A percentile compares a stretch with the other conserved stretches of the same genome.
phyloP scores from a whole-genome alignment of 2,329 filamentous ascomycete genomes.

The Arthrobotrys sinensis region DNA sequence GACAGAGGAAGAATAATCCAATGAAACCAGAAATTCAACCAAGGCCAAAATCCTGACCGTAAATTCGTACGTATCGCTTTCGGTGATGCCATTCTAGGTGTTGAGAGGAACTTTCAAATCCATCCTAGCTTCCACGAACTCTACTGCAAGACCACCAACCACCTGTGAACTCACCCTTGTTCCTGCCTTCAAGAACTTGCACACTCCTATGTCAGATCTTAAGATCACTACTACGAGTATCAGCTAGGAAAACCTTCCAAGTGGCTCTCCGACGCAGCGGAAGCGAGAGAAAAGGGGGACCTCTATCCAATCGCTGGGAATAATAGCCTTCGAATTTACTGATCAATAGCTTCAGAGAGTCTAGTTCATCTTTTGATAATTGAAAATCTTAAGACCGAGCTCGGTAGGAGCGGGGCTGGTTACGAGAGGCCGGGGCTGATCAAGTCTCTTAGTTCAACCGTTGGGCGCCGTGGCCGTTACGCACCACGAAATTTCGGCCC shows the following conservation, averaged over 20 bases:
- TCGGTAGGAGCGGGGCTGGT: slow-evolving; percentile 17
- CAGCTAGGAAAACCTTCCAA: slow-evolving; percentile 17
- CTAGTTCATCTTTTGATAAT: slow-evolving; percentile 16
- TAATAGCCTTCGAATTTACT: neutral
- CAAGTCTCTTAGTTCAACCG: slow-evolving; percentile 17
- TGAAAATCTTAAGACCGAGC: slow-evolving; percentile 38
- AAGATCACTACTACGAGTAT: slow-evolving; percentile 12
- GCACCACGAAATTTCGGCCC: slow-evolving; percentile 22
- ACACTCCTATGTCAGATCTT: neutral
- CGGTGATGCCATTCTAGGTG: slow-evolving; percentile 20
- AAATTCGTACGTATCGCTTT: slow-evolving; percentile 2
- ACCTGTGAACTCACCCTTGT: slow-evolving; percentile 19
- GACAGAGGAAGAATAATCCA: slow-evolving; percentile 38
- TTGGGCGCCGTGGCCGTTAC: slow-evolving; percentile 29
- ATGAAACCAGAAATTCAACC: slow-evolving; percentile 44
- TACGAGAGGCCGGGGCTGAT: slow-evolving; percentile 19
- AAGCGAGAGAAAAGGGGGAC: slow-evolving; percentile 11
- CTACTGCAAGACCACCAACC: slow-evolving; percentile 12
- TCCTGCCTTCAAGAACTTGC: slow-evolving; percentile 24
- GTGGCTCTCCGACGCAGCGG: slow-evolving; percentile 18
- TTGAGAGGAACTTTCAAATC: slow-evolving; percentile 31
- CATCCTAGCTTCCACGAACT: slow-evolving; percentile 15
- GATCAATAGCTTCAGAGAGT: slow-evolving; percentile 30
- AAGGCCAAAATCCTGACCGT: slow-evolving; percentile 8
- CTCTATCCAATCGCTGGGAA: slow-evolving; percentile 19